Evolutionary conservation across 805 yeast species (phyloP).

Genomic region (Wickerhamiella sergipiensis): DNA sequence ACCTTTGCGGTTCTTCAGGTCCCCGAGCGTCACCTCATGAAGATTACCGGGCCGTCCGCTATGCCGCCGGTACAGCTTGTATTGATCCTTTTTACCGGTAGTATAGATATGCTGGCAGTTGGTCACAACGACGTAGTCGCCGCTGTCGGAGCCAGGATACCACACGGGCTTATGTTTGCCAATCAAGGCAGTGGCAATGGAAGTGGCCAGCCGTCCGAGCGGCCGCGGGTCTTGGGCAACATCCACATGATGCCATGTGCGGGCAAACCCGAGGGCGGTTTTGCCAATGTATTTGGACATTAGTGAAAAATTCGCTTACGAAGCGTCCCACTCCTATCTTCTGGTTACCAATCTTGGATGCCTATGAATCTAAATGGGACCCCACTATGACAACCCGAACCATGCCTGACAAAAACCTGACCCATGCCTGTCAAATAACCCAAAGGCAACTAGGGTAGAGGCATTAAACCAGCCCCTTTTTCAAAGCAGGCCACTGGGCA

Average conservation of each 20-base stretch:
- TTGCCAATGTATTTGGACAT: constrained; percentile 31
- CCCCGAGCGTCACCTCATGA: constrained; percentile 69
- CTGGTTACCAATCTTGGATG: too few relatives aligned
- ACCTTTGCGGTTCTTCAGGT: constrained; percentile 63
- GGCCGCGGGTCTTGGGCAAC: constrained; percentile 73
- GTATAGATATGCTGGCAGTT: constrained; percentile 70
- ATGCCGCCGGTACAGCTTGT: constrained; percentile 81
- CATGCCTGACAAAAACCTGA: too few relatives aligned
- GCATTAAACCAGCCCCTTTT: neutral
- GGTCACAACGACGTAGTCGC: constrained; percentile 94
- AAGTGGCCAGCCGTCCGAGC: constrained; percentile 81
- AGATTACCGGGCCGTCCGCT: constrained; percentile 82
- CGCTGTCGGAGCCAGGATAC: constrained; percentile 65
- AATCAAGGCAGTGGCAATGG: constrained; percentile 73
- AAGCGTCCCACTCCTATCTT: too few relatives aligned
- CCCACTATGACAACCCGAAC: too few relatives aligned
- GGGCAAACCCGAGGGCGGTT: constrained; percentile 62
- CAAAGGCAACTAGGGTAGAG: neutral
- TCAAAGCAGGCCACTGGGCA: neutral
- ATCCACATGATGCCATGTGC: constrained; percentile 94
- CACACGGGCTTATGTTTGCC: constrained; percentile 96
- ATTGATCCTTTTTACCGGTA: constrained; percentile 74
- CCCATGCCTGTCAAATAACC: neutral
- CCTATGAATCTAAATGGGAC: too few relatives aligned
- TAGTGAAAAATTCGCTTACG: neutral